Base-by-base conservation (phyloP, 78 protist species). In the Dictyostelium firmibasis region DNA sequence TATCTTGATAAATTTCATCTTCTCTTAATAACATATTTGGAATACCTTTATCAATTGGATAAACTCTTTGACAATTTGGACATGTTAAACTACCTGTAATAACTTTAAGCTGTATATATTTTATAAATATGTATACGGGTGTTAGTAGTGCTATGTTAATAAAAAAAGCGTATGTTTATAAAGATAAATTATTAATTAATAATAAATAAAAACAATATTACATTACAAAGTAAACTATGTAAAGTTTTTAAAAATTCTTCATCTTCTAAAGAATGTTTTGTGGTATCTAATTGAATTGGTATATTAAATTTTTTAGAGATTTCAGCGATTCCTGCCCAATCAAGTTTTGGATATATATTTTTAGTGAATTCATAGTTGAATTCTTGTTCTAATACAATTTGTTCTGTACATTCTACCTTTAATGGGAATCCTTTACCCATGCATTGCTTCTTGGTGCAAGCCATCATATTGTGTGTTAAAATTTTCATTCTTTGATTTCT, bases 21-120 rank as follows among this genome's bases (percentile, higher is more conserved):
- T 89, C 94, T 81, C 85, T 89, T 81, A 89, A 89, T 70, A 89
- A 81, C 94, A 89, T 89, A 50, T 89, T 89, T 89, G 94, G 94
- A 47, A 89, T 89, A 70, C 94, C 94, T 35, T 69, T 74, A 23
- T 89, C 94, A 84, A 89, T 81, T 50, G 83, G 83, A 50, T 89
- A 89, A n/a, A 81, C 57, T 64, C 94, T 60, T 64, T 81, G 18
- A 81, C 94, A 89, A 35, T 50, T 75, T 62, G 94, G 94, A 81
- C 94, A 89, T 81, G 43, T 79, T 29, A 89, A 70, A 79, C n/a
- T 23, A 35, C 94, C 94, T 81, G 79, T 89, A 57, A 89, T 89
- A 35, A 89, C 78, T 81, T 89, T 89, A 53, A 81, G 38, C 94
- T 89, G 43, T 62, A 47, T n/a, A 8, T 38, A 44, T 23, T 44